These are phyloP conservation scores for Penicillium glabrum DNA, from an alignment of 2,329 filamentous ascomycete genomes.

Conservation along the genomic window DNA sequence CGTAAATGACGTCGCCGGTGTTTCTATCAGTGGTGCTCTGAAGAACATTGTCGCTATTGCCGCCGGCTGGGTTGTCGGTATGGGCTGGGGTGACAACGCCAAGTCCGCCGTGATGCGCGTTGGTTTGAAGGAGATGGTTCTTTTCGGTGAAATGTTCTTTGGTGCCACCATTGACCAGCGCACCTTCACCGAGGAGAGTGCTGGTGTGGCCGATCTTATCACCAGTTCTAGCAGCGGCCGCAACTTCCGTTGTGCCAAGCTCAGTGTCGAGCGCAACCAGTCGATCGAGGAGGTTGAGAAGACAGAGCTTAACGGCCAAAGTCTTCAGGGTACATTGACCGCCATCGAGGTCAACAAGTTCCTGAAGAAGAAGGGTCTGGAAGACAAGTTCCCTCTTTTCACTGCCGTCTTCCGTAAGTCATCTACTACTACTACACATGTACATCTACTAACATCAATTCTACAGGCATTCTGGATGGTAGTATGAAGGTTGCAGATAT, in stretches of 20 bases:
- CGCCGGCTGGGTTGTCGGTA: conserved; percentile 90
- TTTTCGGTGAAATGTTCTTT: conserved; percentile 94
- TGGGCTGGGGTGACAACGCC: conserved; percentile 97
- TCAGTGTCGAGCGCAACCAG: conserved; percentile 76
- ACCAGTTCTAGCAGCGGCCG: conserved; percentile 89
- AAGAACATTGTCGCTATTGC: conserved; percentile 97
- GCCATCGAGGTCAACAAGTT: conserved; percentile 90
- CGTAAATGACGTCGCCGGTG: conserved; percentile 92
- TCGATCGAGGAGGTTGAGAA: conserved; percentile 84
- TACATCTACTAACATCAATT: conserved; percentile 16
- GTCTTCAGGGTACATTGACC: conserved; percentile 90
- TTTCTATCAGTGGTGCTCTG: conserved; percentile 88
- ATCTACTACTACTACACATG: background rate
- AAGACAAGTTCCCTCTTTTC: conserved; percentile 86
- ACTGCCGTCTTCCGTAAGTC: conserved; percentile 72
- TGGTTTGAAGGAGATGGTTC: conserved; percentile 92
- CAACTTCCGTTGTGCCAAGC: conserved; percentile 91
- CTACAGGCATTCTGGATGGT: conserved; percentile 69
- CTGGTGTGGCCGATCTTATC: conserved; percentile 92
- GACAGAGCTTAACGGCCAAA: conserved; percentile 91
- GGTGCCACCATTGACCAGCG: conserved; percentile 72
- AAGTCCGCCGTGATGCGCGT: conserved; percentile 99
- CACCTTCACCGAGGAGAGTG: conserved; percentile 96
- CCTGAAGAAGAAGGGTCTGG: conserved; percentile 72
- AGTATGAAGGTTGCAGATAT: conserved; percentile 77